Evolutionary conservation across 2,329 filamentous ascomycete genomes (phyloP), one percentile per base, ranked within the genome.

Genomic region (Epichloe glyceriae): DNA sequence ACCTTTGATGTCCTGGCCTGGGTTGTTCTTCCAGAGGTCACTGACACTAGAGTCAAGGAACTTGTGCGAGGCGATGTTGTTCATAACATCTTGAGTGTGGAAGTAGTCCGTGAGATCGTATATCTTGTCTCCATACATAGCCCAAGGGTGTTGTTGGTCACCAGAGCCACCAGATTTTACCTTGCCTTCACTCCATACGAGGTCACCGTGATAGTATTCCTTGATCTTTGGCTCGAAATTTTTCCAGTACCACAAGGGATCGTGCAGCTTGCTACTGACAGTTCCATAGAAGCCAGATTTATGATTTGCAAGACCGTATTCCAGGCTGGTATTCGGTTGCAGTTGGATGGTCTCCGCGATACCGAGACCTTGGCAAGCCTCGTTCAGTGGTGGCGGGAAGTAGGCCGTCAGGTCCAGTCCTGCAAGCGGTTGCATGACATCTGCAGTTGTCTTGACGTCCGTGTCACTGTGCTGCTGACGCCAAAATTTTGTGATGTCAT

Each of bases 31-130:
- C 60, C 95, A 79, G 11, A 91, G 66, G 3, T 82, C 73, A 2
- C 79, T 76, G 5, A 98, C 68, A 6, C 79, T 75, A 1, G 63
- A 57, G 54, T 93, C 82, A 33, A 98, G 73, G 68, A 94, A 97
- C 10, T 76, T 66, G 68, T 87, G 94, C 0, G 64, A 62, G 0
- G 68, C 61, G 5, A 73, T 59, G 50, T 82, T 72, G 56, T 82
- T 74, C 60, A 76, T 71, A 19, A 73, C 56, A 8, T 84, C 70
- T 41, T 82, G 68, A 0, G 89, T 95, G 62, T 88, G 74, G 67
- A 90, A 91, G 69, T 98, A 98, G 64, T 97, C 80, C 0, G 88
- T 95, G 50, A 98, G 69, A 64, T 98, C 94, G 63, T 93, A 97
- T 19, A 98, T 75, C 48, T 76, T 78, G 50, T 82, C 74, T 33